Conservation (phyloP, 2,329 filamentous ascomycete species). For the Metarhizium robertsii region DNA sequence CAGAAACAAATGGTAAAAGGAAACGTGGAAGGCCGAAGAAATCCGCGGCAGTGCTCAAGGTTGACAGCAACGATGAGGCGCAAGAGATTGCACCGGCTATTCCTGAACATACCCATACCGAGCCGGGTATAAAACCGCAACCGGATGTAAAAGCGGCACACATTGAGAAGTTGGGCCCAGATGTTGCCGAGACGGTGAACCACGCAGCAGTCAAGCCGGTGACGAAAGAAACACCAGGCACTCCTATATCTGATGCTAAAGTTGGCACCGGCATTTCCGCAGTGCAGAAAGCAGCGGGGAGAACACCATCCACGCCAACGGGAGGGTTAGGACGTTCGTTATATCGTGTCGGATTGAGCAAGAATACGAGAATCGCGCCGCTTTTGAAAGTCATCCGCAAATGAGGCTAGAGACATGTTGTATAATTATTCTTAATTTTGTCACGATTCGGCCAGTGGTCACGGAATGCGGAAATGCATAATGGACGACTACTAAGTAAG, state of each 20-base stretch:
- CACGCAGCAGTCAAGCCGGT: neutral
- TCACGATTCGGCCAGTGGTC: neutral
- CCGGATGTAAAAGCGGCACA: neutral
- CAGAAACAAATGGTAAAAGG: slow-evolving; percentile 16
- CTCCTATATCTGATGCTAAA: neutral
- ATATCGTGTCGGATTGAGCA: slow-evolving; percentile 44
- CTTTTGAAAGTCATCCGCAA: slow-evolving; percentile 41
- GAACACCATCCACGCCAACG: slow-evolving; percentile 8
- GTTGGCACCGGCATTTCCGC: neutral
- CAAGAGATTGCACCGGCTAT: neutral
- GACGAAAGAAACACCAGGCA: slow-evolving; percentile 1
- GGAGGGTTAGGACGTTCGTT: slow-evolving; percentile 25
- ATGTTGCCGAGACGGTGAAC: neutral
- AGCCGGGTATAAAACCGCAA: neutral
- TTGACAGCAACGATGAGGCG: neutral
- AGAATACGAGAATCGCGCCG: slow-evolving; percentile 38
- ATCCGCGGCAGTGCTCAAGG: neutral
- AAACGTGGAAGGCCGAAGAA: slow-evolving; percentile 35
- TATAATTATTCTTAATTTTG: neutral
- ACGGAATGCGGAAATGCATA: neutral
- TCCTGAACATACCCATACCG: neutral
- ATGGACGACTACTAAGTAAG: neutral
- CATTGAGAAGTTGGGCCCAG: neutral
- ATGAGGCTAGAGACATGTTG: slow-evolving; percentile 6
- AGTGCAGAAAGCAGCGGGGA: slow-evolving; percentile 7